Base-by-base conservation (phyloP, 352 stramenopile genomes). In the Globisporangium cylindrosporum region DNA sequence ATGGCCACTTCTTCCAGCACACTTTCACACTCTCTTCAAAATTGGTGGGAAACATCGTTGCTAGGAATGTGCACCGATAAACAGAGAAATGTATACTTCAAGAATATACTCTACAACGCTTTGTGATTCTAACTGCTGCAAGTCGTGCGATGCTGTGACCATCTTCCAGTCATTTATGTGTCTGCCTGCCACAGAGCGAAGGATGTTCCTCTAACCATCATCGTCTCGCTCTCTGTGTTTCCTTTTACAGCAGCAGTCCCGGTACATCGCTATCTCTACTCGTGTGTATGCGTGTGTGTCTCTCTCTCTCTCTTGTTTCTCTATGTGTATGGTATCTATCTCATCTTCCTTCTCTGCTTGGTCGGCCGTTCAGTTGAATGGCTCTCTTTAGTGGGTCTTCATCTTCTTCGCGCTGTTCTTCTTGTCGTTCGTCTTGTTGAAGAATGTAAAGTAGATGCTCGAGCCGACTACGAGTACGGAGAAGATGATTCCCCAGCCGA, bases 381-480 rank as follows among this genome's bases (percentile, higher is more conserved):
- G 20, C 22, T 66, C 38, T 43, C 36, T 43, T 43, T n/a, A 70
- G 27, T 73, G 57, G 7, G 41, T 59, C 59, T 71, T 74, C 10
- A 58, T 65, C 69, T 65, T 74, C 53, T 38, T 61, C 38, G 20
- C 8, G 24, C 2, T n/a, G 15, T 43, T 62, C 15, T 63, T 66
- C 43, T 43, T 69, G 59, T 77, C 79, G 59, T 79, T 66, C 38
- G 64, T 70, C 69, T 89, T 84, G 79, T 89, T 90, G 54, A 92
- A 77, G 57, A 83, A 87, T 58, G 76, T 76, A 64, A 97, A 97
- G 76, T 97, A 97, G 56, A 96, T 79, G 8, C 84, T 86, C 38
- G 87, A 92, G 54, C 88, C 88, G 24, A 89, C 74, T n/a, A 91
- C 66, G 15, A 96, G 62, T n/a, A 97, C 62, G 3, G 73, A 62